Evolutionary conservation across 495 filamentous ascomycete genomes (phyloP).

Genomic region (Neurospora discreta): DNA sequence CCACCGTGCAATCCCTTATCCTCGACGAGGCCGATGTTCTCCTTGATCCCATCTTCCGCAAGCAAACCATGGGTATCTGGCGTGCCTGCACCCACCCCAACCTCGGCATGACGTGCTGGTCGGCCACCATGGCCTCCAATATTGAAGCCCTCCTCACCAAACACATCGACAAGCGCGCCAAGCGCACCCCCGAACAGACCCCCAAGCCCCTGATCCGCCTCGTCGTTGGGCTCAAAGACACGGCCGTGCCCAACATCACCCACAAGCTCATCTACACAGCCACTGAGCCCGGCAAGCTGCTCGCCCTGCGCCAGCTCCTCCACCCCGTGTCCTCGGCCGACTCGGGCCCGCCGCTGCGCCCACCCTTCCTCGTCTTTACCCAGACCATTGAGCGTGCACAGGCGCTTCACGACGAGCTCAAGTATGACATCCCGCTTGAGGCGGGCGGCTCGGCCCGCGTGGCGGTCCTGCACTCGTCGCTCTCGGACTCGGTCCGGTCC

Average conservation of each 20-base stretch:
- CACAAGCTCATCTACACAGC: slow-evolving; percentile 87
- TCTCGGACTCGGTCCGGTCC: slow-evolving; percentile 64
- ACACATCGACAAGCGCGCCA: slow-evolving; percentile 44
- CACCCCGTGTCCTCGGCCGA: slow-evolving; percentile 55
- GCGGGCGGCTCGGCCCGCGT: slow-evolving; percentile 80
- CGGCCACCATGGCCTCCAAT: slow-evolving; percentile 90
- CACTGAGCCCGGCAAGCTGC: slow-evolving; percentile 84
- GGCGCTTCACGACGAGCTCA: slow-evolving; percentile 77
- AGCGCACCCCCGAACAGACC: slow-evolving; percentile 27
- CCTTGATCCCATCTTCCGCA: slow-evolving; percentile 78
- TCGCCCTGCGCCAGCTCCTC: slow-evolving; percentile 86
- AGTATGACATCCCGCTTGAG: slow-evolving; percentile 84
- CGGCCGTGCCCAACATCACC: slow-evolving; percentile 78
- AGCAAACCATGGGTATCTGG: slow-evolving; percentile 87
- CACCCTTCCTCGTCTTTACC: slow-evolving; percentile 88
- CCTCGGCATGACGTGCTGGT: slow-evolving; percentile 75
- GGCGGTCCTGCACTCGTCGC: slow-evolving; percentile 79
- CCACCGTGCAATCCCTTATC: slow-evolving; percentile 58
- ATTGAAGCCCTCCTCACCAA: slow-evolving; percentile 62
- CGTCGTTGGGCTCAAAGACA: slow-evolving; percentile 90
- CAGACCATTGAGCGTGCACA: slow-evolving; percentile 86
- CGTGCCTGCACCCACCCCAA: slow-evolving; percentile 52
- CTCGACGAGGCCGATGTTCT: slow-evolving; percentile 94
- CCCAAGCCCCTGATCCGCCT: slow-evolving; percentile 59
- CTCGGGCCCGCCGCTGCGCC: slow-evolving; percentile 52